Base-by-base conservation (phyloP, 352 stramenopile genomes). In the Phytophthora vignae region DNA sequence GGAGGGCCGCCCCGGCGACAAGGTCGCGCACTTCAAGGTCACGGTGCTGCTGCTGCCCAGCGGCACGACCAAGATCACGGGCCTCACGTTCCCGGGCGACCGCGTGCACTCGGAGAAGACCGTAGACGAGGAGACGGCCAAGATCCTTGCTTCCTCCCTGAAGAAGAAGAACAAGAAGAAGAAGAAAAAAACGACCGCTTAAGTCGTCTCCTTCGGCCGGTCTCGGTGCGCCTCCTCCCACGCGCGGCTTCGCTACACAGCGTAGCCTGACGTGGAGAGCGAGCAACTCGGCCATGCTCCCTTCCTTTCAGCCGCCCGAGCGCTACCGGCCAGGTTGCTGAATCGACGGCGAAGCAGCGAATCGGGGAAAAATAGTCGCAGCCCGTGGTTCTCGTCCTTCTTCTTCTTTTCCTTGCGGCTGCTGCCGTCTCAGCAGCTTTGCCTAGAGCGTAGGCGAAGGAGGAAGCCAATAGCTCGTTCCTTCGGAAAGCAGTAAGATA, bases 1-100 rank as follows among this genome's bases (percentile, higher is more conserved):
- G 64, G 92, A 98, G 78, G 98, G 98, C 65, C 91, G 94, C 57
- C 79, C 84, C 11, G 97, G 96, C 53, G 97, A 98, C 58, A 97
- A 98, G 75, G 94, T 99, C 33, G 98, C 96, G 5, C 98, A 99
- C 84, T 99, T 99, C 85, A 99, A 99, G 90, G 97, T 94, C 60
- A 99, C 98, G 12, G 95, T 99, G 52, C 85, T 99, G 59, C 87
- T 99, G 53, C 76, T 99, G 64, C 94, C 97, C 31, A 98, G 88
- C 42, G 98, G 98, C 72, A 99, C 97, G 4, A 90, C 87, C 33
- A 97, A 98, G 84, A 98, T 99, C 59, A 99, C 97, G 50, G 98
- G 97, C 55, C 80, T 99, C 55, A 73, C 87, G 25, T 90, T 99
- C 74, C 94, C 94, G 29, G 76, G 71, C 17, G 97, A 98, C 68